Conservation (phyloP, 2,329 filamentous ascomycete species). For the Ilyonectria destructans region DNA sequence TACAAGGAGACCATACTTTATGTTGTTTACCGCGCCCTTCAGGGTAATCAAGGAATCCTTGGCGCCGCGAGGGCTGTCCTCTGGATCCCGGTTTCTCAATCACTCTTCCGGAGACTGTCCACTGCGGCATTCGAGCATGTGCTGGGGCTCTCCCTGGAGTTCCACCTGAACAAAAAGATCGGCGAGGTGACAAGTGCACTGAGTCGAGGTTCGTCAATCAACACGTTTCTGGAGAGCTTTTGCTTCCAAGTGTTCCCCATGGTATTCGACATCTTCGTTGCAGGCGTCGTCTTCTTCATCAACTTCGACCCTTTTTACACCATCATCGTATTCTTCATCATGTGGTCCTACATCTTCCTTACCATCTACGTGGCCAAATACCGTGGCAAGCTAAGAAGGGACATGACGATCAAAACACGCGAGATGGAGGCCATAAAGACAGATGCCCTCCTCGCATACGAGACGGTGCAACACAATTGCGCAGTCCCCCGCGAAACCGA, state of each 20-base stretch:
- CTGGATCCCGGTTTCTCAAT: constrained; percentile 66
- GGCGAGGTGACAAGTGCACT: constrained; percentile 68
- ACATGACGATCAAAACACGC: constrained; percentile 61
- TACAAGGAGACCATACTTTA: constrained; percentile 62
- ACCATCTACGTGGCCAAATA: constrained; percentile 68
- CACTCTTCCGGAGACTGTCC: constrained; percentile 60
- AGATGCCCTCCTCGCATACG: constrained; percentile 65
- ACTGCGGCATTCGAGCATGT: constrained; percentile 65
- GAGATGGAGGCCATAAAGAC: constrained; percentile 67
- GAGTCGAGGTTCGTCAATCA: constrained; percentile 64
- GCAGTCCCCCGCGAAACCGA: constrained; percentile 73
- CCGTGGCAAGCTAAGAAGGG: constrained; percentile 60
- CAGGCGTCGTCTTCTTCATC: constrained; percentile 63
- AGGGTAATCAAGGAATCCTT: constrained; percentile 63
- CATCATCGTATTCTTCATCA: constrained; percentile 64
- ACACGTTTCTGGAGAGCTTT: constrained; percentile 66
- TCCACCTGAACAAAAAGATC: constrained; percentile 67
- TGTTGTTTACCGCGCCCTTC: constrained; percentile 61
- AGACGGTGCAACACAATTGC: constrained; percentile 77
- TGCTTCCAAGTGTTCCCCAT: constrained; percentile 67
- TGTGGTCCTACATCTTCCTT: constrained; percentile 66
- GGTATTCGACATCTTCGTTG: constrained; percentile 66
- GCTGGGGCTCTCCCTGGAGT: constrained; percentile 63
- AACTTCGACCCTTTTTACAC: constrained; percentile 65
- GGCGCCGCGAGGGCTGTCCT: constrained; percentile 61